Percentiles rank a stretch among this genome's conserved stretches.
phyloP scores from a whole-genome alignment of 441 rosid species.

The Arabidopsis lyrata region DNA sequence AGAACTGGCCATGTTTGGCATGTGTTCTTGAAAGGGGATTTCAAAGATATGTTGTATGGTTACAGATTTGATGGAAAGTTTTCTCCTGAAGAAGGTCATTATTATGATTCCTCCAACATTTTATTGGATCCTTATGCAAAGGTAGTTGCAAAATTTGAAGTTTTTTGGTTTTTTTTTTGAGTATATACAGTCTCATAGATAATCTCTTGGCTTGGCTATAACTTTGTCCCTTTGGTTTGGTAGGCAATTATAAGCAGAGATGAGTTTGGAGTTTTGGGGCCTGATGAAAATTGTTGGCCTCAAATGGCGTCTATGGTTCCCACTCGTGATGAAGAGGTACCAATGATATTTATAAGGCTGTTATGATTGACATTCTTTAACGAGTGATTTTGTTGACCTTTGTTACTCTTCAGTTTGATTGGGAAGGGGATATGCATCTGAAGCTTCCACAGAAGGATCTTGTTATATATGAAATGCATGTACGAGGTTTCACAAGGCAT shows the following conservation, averaged over 20 bases:
- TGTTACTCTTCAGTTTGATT: constrained; percentile 75
- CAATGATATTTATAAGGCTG: background rate
- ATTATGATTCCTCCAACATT: constrained; percentile 59
- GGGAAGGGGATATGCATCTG: constrained; percentile 96
- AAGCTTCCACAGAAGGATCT: constrained; percentile 77
- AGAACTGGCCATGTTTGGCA: constrained; percentile 93
- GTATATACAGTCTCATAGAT: background rate
- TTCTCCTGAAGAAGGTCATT: constrained; percentile 77
- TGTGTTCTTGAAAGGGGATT: constrained; percentile 76
- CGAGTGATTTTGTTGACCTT: constrained; percentile 21
- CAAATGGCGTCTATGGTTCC: constrained; percentile 96
- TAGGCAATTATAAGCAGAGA: constrained; percentile 88
- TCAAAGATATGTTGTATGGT: constrained; percentile 76
- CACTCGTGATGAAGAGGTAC: constrained; percentile 69
- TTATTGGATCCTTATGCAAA: constrained; percentile 94
- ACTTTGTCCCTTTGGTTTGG: constrained; percentile 37
- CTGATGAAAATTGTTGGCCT: constrained; percentile 81
- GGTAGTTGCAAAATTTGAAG: constrained; percentile 45
- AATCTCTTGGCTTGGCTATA: background rate
- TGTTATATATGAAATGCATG: constrained; percentile 90
- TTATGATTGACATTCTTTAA: background rate
- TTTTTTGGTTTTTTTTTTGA: background rate
- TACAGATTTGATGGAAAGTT: constrained; percentile 78
- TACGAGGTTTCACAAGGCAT: constrained; percentile 89
- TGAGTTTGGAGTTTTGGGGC: constrained; percentile 76